phyloP scores from a whole-genome alignment of 495 filamentous ascomycete genomes.

The Penicillium subrubescens region DNA sequence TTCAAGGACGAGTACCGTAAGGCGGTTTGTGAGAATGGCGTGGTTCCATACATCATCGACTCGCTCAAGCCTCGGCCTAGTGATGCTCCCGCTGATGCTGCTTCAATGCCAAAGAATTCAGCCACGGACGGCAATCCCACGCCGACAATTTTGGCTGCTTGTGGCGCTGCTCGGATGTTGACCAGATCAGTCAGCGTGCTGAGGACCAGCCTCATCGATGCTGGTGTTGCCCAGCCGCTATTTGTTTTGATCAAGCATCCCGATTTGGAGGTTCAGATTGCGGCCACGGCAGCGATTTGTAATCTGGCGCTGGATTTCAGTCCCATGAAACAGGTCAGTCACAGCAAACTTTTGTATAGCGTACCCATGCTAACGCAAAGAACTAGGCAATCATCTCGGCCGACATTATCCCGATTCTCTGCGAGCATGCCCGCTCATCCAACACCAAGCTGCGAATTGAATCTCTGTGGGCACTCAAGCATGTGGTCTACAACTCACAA shows the following conservation, averaged over 20 bases:
- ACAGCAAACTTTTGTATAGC: conserved; percentile 1
- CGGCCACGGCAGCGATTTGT: conserved; percentile 77
- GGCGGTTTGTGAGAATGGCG: conserved; percentile 75
- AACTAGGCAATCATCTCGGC: conserved; percentile 68
- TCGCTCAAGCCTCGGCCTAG: conserved; percentile 66
- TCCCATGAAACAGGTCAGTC: conserved; percentile 81
- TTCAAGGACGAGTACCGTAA: conserved; percentile 87
- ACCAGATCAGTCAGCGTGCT: conserved; percentile 82
- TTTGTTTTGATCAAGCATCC: conserved; percentile 73
- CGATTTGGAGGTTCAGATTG: conserved; percentile 80
- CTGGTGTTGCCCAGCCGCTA: conserved; percentile 77
- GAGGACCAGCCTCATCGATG: conserved; percentile 83
- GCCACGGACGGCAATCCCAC: conserved; percentile 51
- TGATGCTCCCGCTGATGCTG: conserved; percentile 29
- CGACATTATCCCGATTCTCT: conserved; percentile 77
- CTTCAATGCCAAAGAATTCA: conserved; percentile 39
- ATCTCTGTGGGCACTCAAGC: conserved; percentile 91
- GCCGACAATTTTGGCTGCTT: conserved; percentile 81
- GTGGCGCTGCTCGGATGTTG: conserved; percentile 72
- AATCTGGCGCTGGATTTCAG: conserved; percentile 87
- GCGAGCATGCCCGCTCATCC: conserved; percentile 78
- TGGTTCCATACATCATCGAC: conserved; percentile 79
- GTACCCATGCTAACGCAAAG: conserved; percentile 19
- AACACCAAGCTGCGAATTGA: conserved; percentile 73
- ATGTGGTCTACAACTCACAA: conserved; percentile 69